These are phyloP conservation scores for Candida corydali DNA, from an alignment of 805 yeast genomes.

Conservation along the genomic window DNA sequence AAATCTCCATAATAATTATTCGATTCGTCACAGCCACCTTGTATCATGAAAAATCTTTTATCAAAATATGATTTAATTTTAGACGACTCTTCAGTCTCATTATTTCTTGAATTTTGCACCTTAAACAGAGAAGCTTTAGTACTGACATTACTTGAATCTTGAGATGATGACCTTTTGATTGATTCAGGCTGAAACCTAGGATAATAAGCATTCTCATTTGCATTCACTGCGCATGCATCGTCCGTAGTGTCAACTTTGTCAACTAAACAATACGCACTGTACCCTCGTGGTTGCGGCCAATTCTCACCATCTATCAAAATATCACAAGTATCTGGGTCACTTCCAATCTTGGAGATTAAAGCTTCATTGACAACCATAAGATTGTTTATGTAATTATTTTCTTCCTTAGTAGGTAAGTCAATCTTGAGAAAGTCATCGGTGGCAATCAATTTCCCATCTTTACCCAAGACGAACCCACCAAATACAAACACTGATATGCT, in stretches of 20 bases:
- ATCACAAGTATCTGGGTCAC: slow-evolving; percentile 4
- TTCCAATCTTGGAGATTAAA: slow-evolving; percentile 13
- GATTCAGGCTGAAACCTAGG: not conserved
- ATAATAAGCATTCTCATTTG: not conserved
- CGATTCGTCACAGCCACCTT: slow-evolving; percentile 37
- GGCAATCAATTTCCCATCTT: slow-evolving; percentile 22
- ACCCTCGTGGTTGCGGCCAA: slow-evolving; percentile 39
- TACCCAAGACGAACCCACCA: slow-evolving; percentile 32
- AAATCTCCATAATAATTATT: slow-evolving; percentile 28
- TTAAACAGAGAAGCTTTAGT: not conserved
- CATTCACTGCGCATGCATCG: slow-evolving; percentile 1
- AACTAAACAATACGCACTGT: slow-evolving; percentile 30
- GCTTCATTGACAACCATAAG: slow-evolving; percentile 14
- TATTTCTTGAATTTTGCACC: not conserved
- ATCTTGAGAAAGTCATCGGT: slow-evolving; percentile 31
- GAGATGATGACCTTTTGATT: slow-evolving; percentile 1
- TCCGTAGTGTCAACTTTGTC: slow-evolving; percentile 13
- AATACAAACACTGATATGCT: slow-evolving; percentile 30
- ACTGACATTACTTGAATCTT: not conserved
- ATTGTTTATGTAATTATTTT: slow-evolving; percentile 1
- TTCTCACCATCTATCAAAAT: slow-evolving; percentile 5
- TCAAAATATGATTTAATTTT: slow-evolving; percentile 18
- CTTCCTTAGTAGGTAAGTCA: slow-evolving; percentile 25
- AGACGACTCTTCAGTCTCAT: slow-evolving; percentile 1
- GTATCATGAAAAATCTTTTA: slow-evolving; percentile 30